Conservation (phyloP, 2,329 filamentous ascomycete species). For the Elsinoe australis region DNA sequence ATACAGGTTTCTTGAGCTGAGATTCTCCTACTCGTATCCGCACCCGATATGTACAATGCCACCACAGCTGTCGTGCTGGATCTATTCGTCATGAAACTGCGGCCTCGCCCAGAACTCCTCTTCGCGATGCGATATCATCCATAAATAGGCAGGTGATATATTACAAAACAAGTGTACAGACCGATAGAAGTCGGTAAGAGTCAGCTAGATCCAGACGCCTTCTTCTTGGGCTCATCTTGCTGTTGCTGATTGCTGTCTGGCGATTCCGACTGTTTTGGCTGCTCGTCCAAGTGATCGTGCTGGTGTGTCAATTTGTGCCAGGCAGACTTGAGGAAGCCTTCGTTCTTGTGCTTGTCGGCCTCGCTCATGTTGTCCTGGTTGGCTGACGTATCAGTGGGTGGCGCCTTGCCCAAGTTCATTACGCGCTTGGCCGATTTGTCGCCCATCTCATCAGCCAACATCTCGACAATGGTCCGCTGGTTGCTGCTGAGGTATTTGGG, state of each 20-base stretch:
- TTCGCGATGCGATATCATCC: conserved; percentile 14
- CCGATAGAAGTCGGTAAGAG: conserved; percentile 2
- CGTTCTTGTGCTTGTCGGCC: conserved; percentile 58
- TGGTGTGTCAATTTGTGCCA: conserved; percentile 91
- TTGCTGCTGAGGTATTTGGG: conserved; percentile 88
- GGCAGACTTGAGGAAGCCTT: conserved; percentile 85
- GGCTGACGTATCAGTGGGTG: conserved; percentile 19
- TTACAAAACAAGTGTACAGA: conserved; percentile 16
- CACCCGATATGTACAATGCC: conserved; percentile 6
- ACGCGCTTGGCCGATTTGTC: conserved; percentile 86
- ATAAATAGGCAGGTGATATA: conserved; percentile 16
- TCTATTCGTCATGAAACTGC: too few species aligned
- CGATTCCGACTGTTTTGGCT: conserved; percentile 20
- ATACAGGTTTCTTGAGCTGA: conserved; percentile 13
- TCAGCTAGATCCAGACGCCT: conserved; percentile 31
- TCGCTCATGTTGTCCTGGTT: conserved; percentile 19
- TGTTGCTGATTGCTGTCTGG: conserved; percentile 20
- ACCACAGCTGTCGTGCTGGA: not conserved
- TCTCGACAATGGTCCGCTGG: conserved; percentile 86
- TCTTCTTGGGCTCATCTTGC: conserved; percentile 31
- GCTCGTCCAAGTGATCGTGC: conserved; percentile 30
- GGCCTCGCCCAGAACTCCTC: too few species aligned
- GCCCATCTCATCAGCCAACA: conserved; percentile 91
- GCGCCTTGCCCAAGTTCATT: conserved; percentile 67
- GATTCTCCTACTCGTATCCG: not conserved